Percentiles rank a stretch among this genome's conserved stretches.
phyloP scores from a whole-genome alignment of 768 basidiomycete genomes.

The Inosperma sp. region DNA sequence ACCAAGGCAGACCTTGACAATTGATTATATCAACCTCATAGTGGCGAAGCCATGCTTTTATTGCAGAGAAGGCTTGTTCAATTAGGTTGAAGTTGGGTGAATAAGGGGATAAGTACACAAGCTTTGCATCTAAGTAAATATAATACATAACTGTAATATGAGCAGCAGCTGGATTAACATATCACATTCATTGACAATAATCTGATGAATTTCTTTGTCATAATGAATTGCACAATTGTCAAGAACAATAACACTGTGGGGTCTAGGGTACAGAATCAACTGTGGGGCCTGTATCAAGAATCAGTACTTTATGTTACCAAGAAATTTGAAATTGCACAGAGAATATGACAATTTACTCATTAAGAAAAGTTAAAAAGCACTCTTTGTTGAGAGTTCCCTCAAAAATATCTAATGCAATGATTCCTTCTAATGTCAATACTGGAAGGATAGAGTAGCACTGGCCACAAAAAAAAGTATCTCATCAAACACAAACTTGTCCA shows the following conservation, averaged over 20 bases:
- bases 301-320: too few species aligned
- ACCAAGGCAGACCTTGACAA: slow-evolving; percentile 8
- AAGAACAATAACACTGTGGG: slow-evolving; percentile 34
- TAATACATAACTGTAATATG: background rate
- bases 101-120: slow-evolving; percentile 23
- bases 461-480: slow-evolving; percentile 23
- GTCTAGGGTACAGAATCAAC: slow-evolving; percentile 32
- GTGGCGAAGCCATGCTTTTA: slow-evolving; percentile 17
- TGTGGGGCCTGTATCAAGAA: background rate
- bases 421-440: slow-evolving; percentile 25
- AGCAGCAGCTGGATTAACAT: slow-evolving; percentile 6
- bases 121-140: background rate
- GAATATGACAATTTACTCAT: slow-evolving; percentile 24
- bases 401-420: slow-evolving; percentile 31
- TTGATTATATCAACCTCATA: slow-evolving; percentile 3
- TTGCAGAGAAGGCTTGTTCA: slow-evolving; percentile 25
- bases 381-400: slow-evolving; percentile 33
- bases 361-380: slow-evolving; percentile 28
- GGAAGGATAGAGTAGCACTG: slow-evolving; percentile 28
- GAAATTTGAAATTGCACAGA: too few species aligned
- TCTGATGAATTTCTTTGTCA: slow-evolving; percentile 26
- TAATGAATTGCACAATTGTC: slow-evolving; percentile 41
- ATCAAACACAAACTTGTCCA: slow-evolving; percentile 21
- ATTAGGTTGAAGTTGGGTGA: slow-evolving; percentile 32
- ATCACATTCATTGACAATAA: slow-evolving; percentile 29